A percentile compares a stretch with the other conserved stretches of the same genome.
These are phyloP conservation scores for Colletotrichum echinochloae DNA, from an alignment of 2,329 filamentous ascomycete species.

Conservation along the genomic window DNA sequence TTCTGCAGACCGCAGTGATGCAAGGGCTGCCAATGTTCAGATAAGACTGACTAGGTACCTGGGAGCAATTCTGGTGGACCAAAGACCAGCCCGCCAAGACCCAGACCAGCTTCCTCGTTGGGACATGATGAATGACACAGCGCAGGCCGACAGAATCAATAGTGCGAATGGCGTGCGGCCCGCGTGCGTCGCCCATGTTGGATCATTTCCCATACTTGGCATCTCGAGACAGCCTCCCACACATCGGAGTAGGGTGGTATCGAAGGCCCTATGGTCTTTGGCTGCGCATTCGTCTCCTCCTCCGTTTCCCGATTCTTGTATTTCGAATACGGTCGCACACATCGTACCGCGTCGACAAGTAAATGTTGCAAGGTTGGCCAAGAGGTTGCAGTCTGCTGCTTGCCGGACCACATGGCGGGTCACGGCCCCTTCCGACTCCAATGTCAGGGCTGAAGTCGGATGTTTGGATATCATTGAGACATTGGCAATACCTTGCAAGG, in stretches of 20 bases:
- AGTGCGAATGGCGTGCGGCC: slow-evolving; percentile 32
- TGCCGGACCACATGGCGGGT: background rate
- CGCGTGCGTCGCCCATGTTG: background rate
- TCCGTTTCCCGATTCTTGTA: background rate
- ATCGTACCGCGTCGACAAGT: background rate
- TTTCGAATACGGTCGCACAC: background rate
- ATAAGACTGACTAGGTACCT: background rate
- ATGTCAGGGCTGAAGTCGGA: background rate
- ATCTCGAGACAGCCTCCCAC: slow-evolving; percentile 18
- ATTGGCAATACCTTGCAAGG: background rate
- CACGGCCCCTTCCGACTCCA: background rate
- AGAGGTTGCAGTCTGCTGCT: slow-evolving; percentile 13
- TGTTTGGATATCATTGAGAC: background rate
- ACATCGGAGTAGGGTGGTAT: slow-evolving; percentile 5
- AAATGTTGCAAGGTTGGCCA: background rate
- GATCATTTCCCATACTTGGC: slow-evolving; percentile 20
- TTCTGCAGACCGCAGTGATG: background rate
- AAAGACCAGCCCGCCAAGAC: slow-evolving; percentile 25
- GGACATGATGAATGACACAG: slow-evolving; percentile 28
- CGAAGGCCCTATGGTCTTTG: background rate
- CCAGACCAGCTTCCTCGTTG: slow-evolving; percentile 34
- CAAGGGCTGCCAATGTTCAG: slow-evolving; percentile 8
- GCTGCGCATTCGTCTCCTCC: background rate
- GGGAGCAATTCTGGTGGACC: slow-evolving; percentile 1
- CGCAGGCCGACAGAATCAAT: slow-evolving; percentile 20